These are phyloP conservation scores for Xanthoparmelia taractica DNA, from an alignment of 495 filamentous ascomycete species.

Conservation along the genomic window DNA sequence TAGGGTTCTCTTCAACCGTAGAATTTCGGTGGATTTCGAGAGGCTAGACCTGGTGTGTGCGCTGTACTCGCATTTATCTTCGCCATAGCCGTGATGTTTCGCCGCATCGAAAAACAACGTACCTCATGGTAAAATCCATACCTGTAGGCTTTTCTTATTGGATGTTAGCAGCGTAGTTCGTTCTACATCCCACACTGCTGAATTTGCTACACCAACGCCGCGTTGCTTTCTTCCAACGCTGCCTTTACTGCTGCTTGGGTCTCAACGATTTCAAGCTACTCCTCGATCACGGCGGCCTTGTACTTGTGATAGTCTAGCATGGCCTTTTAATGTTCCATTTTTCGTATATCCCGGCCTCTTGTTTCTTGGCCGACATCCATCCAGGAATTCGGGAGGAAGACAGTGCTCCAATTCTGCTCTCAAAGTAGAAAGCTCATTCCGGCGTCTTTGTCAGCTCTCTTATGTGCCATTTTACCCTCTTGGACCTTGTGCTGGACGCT, in stretches of 20 bases:
- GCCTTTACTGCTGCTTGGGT: background rate
- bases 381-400: background rate
- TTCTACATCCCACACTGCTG: background rate
- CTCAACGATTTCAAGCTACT: background rate
- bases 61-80: background rate
- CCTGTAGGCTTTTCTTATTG: background rate
- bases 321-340: background rate
- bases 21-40: background rate
- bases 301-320: background rate
- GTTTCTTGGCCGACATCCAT: background rate
- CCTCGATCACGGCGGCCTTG: background rate
- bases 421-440: background rate
- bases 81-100: background rate
- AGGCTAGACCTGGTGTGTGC: background rate
- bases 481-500: background rate
- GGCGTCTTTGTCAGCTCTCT: background rate
- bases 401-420: background rate
- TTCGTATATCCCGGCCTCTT: background rate
- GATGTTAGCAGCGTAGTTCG: background rate
- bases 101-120: background rate
- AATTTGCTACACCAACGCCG: background rate
- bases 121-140: background rate
- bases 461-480: background rate
- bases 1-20: background rate
- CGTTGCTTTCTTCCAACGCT: background rate